A percentile compares a stretch with the other conserved stretches of the same genome.
Conservation (phyloP, 768 basidiomycete species). For the Naganishia friedmannii region DNA sequence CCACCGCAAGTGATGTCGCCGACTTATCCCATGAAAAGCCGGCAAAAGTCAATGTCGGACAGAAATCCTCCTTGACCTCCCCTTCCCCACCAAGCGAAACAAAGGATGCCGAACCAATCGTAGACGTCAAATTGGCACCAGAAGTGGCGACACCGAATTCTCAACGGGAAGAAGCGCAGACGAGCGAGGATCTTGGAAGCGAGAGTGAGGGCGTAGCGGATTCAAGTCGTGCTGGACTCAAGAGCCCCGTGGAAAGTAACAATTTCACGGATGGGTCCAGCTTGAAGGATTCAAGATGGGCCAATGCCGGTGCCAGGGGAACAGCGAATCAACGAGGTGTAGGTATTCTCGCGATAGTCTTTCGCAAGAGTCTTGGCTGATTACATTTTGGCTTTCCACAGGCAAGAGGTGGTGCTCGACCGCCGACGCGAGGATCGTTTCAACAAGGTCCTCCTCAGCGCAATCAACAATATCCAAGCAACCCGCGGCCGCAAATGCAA, state of each 20-base stretch:
- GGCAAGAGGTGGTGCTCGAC: constrained; percentile 5
- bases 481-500: background rate
- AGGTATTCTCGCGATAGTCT: background rate
- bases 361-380: too few relatives aligned
- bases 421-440: too few relatives aligned
- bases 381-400: background rate
- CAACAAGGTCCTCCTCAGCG: constrained; percentile 1
- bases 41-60: constrained; percentile 11
- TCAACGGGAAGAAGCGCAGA: constrained; percentile 5
- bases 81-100: background rate
- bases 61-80: background rate
- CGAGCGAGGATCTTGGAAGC: constrained; percentile 7
- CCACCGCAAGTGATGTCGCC: constrained; percentile 9
- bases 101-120: background rate
- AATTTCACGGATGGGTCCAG: background rate
- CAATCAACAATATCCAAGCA: background rate
- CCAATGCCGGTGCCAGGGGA: background rate
- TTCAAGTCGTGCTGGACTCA: background rate
- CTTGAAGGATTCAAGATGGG: constrained; percentile 1
- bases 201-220: background rate
- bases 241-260: background rate
- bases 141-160: background rate
- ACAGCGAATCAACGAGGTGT: constrained; percentile 1
- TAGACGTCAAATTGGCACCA: constrained; percentile 6
- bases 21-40: background rate